phyloP scores from a whole-genome alignment of 768 basidiomycete genomes.

The Leccinum truebloodii region DNA sequence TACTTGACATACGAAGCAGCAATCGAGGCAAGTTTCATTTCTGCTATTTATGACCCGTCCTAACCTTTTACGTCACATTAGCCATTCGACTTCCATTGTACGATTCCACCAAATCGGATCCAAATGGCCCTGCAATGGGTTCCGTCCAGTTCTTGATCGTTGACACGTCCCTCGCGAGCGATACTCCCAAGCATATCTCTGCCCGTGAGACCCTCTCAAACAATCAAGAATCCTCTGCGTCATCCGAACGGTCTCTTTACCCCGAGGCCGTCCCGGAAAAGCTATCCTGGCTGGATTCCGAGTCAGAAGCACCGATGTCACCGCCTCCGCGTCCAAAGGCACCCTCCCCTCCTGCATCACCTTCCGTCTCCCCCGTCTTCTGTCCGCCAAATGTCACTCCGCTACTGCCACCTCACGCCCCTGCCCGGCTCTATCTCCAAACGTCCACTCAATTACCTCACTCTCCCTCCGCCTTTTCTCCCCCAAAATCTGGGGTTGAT shows the following conservation, averaged over 20 bases:
- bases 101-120: slow-evolving; percentile 31
- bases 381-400: slow-evolving; percentile 17
- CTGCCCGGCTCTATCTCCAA: slow-evolving; percentile 28
- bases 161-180: slow-evolving; percentile 18
- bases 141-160: slow-evolving; percentile 28
- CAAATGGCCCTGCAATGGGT: slow-evolving; percentile 29
- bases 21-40: slow-evolving; percentile 34
- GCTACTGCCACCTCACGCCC: slow-evolving; percentile 15
- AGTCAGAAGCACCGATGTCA: slow-evolving; percentile 21
- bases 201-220: slow-evolving; percentile 24
- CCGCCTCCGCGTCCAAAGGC: slow-evolving; percentile 22
- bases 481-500: slow-evolving; percentile 33
- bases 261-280: slow-evolving; percentile 26
- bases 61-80: slow-evolving; percentile 32
- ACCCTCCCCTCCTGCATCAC: slow-evolving; percentile 21
- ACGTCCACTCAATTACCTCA: slow-evolving; percentile 33
- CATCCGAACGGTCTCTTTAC: slow-evolving; percentile 17
- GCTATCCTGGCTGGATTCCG: slow-evolving; percentile 18
- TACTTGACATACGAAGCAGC: slow-evolving; percentile 29
- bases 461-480: slow-evolving; percentile 15
- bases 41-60: slow-evolving; percentile 27
- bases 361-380: slow-evolving; percentile 14
- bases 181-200: slow-evolving; percentile 12
- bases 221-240: slow-evolving; percentile 12
- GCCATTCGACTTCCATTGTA: slow-evolving; percentile 35